Conservation (phyloP, 1,284 basidiomycete genomes). For the Cutaneotrichosporon sp. region DNA sequence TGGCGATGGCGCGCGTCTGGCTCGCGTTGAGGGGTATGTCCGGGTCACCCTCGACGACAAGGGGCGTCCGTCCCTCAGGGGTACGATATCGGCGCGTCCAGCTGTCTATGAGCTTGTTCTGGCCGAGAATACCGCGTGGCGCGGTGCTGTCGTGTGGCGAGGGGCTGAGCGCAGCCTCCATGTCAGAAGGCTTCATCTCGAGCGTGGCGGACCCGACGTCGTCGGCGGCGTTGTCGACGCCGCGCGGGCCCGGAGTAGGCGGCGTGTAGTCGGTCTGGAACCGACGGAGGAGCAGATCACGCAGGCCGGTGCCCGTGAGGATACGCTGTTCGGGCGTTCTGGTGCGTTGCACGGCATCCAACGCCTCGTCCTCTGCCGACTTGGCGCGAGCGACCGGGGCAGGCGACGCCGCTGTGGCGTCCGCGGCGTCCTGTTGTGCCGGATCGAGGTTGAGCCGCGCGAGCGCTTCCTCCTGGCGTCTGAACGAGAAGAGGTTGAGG, state of each 20-base stretch:
- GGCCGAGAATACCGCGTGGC: conserved; percentile 56
- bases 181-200: conserved; percentile 28
- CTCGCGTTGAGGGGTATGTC: conserved; percentile 65
- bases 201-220: conserved; percentile 17
- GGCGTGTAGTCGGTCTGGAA: conserved; percentile 49
- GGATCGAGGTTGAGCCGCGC: conserved; percentile 59
- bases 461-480: conserved; percentile 67
- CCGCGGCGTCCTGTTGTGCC: conserved; percentile 43
- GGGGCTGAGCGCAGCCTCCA: conserved; percentile 33
- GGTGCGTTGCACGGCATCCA: neutral
- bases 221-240: neutral
- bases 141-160: conserved; percentile 2
- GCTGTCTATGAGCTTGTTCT: conserved; percentile 65
- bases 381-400: neutral
- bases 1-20: conserved; percentile 77
- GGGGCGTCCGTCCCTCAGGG: conserved; percentile 52
- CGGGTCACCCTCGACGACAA: conserved; percentile 75
- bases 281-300: conserved; percentile 59
- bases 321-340: conserved; percentile 49
- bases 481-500: conserved; percentile 60
- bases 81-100: conserved; percentile 66
- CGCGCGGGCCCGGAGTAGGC: neutral
- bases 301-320: conserved; percentile 62
- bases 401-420: neutral
- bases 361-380: conserved; percentile 1